These are phyloP conservation scores for Colletotrichum sp. DNA, from an alignment of 2,329 filamentous ascomycete species.

Conservation along the genomic window DNA sequence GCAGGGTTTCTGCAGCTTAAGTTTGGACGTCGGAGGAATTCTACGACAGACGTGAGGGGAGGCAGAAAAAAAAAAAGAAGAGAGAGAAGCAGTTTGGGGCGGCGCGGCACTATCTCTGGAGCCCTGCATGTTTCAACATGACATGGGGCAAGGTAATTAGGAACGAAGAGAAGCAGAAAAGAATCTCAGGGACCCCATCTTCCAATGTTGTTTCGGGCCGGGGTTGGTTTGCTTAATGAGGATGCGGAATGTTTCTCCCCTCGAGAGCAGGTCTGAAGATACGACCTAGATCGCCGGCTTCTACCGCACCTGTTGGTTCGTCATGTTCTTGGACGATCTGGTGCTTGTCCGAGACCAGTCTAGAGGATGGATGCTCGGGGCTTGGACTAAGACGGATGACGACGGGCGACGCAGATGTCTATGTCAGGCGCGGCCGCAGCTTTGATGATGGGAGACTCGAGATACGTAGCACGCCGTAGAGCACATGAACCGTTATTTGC, in stretches of 20 bases:
- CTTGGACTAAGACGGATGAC: slow-evolving; percentile 1
- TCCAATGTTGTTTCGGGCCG: slow-evolving; percentile 14
- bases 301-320: neutral
- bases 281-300: neutral
- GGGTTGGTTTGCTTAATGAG: neutral
- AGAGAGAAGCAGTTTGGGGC: neutral
- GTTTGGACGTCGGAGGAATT: neutral
- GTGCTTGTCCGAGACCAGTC: slow-evolving; percentile 9
- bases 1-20: neutral
- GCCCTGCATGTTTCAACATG: slow-evolving; percentile 16
- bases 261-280: neutral
- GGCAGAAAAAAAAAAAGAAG: neutral
- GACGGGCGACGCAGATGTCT: neutral
- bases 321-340: neutral
- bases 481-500: neutral
- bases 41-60: neutral
- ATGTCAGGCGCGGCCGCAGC: neutral
- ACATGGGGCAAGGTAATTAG: neutral
- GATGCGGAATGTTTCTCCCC: slow-evolving; percentile 5
- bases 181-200: neutral
- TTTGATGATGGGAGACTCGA: neutral
- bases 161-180: neutral
- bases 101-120: neutral
- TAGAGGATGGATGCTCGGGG: neutral
- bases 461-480: neutral